A percentile compares a stretch with the other conserved stretches of the same genome.
Conservation (phyloP, 257 asterid species). For the Nicotiana knightiana region DNA sequence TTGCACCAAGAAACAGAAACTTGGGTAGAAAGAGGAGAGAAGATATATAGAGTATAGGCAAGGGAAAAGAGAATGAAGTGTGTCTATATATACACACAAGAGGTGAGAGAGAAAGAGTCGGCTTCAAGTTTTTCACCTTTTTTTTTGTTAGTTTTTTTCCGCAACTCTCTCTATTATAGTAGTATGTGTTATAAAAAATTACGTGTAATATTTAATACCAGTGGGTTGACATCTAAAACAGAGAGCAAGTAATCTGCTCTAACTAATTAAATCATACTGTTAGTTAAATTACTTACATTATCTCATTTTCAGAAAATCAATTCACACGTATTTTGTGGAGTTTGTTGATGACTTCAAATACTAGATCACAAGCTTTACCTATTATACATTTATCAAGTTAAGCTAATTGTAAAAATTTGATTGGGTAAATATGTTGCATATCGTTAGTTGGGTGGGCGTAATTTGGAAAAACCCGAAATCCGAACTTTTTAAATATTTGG, state of each 20-base stretch:
- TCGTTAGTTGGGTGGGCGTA: too few species aligned
- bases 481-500: too few species aligned
- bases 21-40: neutral
- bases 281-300: too few species aligned
- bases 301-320: neutral
- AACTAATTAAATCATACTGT: too few species aligned
- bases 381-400: neutral
- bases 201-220: neutral
- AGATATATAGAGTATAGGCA: neutral
- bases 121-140: slow-evolving; percentile 9
- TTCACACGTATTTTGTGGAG: neutral
- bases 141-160: neutral
- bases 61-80: slow-evolving; percentile 21
- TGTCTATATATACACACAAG: slow-evolving; percentile 23
- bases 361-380: too few species aligned
- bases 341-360: neutral
- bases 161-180: too few species aligned
- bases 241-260: too few species aligned
- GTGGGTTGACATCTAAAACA: neutral
- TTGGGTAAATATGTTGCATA: neutral
- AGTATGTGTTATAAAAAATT: too few species aligned
- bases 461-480: too few species aligned
- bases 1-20: slow-evolving; percentile 22
- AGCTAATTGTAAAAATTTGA: neutral
- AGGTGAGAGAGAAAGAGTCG: slow-evolving; percentile 19